These are phyloP conservation scores for Termitomyces sp. DNA, from an alignment of 768 basidiomycete species.

Conservation along the genomic window DNA sequence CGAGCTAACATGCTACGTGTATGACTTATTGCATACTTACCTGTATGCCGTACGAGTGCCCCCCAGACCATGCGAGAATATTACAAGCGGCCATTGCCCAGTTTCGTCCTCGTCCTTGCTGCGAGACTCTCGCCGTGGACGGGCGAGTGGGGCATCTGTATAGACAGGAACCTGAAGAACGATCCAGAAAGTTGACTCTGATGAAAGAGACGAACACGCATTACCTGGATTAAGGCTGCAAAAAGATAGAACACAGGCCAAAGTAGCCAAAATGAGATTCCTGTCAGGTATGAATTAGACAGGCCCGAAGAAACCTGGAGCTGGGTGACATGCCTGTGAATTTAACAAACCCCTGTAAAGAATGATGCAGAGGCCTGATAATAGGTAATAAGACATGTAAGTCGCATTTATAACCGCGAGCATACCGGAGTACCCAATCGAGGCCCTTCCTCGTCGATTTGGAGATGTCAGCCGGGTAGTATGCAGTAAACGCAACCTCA, in stretches of 20 bases:
- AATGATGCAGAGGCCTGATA: slow-evolving; percentile 36
- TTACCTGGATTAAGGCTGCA: slow-evolving; percentile 41
- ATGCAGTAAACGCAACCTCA: slow-evolving; percentile 60
- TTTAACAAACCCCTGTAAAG: slow-evolving; percentile 40
- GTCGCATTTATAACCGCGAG: background rate
- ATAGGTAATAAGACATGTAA: background rate
- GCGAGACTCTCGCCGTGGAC: slow-evolving; percentile 24
- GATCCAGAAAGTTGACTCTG: background rate
- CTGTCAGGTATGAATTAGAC: slow-evolving; percentile 14
- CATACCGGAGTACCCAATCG: slow-evolving; percentile 54
- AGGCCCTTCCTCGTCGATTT: slow-evolving; percentile 31
- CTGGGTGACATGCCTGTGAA: slow-evolving; percentile 35
- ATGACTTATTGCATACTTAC: slow-evolving; percentile 18
- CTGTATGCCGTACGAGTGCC: slow-evolving; percentile 71
- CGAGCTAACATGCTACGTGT: background rate
- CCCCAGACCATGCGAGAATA: slow-evolving; percentile 83
- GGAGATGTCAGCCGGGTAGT: slow-evolving; percentile 50
- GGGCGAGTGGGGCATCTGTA: slow-evolving; percentile 47
- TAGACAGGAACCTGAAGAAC: slow-evolving; percentile 48
- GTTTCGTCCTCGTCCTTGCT: slow-evolving; percentile 5
- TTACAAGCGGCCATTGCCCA: slow-evolving; percentile 64
- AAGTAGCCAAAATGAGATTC: slow-evolving; percentile 33
- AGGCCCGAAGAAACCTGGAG: background rate
- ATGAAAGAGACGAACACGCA: background rate
- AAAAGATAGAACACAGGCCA: slow-evolving; percentile 49